phyloP scores from a whole-genome alignment of 2,329 filamentous ascomycete species.

The Periconia digitata region DNA sequence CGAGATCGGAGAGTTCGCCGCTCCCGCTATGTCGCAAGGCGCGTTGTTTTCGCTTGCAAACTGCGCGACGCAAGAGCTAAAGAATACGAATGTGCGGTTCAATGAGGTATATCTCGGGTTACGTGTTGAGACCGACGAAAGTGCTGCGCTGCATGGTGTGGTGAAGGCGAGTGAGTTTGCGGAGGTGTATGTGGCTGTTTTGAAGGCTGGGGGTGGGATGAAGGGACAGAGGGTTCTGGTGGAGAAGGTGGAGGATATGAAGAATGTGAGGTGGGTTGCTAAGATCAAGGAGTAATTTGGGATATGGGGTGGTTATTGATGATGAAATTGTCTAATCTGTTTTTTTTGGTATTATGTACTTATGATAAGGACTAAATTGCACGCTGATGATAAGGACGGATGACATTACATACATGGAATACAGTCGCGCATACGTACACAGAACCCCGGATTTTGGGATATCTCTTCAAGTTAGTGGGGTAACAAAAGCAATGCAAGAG shows the following conservation, averaged over 20 bases:
- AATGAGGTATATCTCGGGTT: conserved; percentile 43
- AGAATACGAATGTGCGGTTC: conserved; percentile 41
- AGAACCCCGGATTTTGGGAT: no score
- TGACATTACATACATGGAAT: no score
- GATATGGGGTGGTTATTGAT: background rate
- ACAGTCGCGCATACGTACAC: no score
- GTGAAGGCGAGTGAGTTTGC: conserved; percentile 7
- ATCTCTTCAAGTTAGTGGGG: no score
- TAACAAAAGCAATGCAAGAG: no score
- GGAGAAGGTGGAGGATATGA: conserved; percentile 3
- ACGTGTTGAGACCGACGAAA: conserved; percentile 8
- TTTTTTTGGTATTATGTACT: no score
- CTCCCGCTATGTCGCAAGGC: conserved; percentile 32
- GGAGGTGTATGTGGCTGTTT: conserved; percentile 5
- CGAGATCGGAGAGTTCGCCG: conserved; percentile 1
- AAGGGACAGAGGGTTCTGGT: conserved; percentile 5
- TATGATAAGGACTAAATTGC: no score
- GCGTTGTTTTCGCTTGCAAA: conserved; percentile 40
- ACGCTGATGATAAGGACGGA: no score
- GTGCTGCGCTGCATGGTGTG: conserved; percentile 5
- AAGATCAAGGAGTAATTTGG: background rate
- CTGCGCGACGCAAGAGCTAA: conserved; percentile 32
- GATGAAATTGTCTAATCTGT: background rate
- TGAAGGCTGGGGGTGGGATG: background rate
- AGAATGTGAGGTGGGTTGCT: background rate